These are phyloP conservation scores for Skeletonema marinoi DNA, from an alignment of 108 stramenopile species.

Conservation along the genomic window DNA sequence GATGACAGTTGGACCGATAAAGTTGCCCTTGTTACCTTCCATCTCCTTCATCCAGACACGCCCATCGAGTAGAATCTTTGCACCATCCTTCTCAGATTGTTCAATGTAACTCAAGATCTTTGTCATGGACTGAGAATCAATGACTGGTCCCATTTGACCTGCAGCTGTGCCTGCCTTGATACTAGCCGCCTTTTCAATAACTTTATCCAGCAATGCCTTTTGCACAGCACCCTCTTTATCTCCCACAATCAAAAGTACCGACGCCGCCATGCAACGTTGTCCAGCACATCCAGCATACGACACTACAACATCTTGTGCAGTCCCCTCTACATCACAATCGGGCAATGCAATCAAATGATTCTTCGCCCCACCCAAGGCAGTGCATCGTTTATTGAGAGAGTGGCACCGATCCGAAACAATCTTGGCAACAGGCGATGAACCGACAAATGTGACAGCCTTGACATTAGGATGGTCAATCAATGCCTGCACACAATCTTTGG, in stretches of 20 bases:
- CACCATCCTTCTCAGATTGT: slow-evolving; percentile 77
- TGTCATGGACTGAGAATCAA: slow-evolving; percentile 73
- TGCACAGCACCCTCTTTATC: slow-evolving; percentile 44
- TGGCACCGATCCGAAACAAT: slow-evolving; percentile 78
- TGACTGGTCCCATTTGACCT: slow-evolving; percentile 93
- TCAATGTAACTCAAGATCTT: slow-evolving; percentile 88
- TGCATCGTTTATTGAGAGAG: slow-evolving; percentile 84
- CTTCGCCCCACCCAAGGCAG: slow-evolving; percentile 95
- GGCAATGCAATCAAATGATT: slow-evolving; percentile 95
- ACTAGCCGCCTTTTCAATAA: slow-evolving; percentile 73
- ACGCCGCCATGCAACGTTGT: slow-evolving; percentile 95
- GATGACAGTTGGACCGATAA: slow-evolving; percentile 94
- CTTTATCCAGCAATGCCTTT: slow-evolving; percentile 55
- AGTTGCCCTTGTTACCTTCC: slow-evolving; percentile 50
- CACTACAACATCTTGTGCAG: slow-evolving; percentile 90
- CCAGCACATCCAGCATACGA: slow-evolving; percentile 91
- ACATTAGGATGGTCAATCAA: slow-evolving; percentile 74
- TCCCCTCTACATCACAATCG: slow-evolving; percentile 86
- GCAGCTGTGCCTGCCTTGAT: slow-evolving; percentile 80
- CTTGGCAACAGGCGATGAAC: slow-evolving; percentile 87
- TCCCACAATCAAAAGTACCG: slow-evolving; percentile 88
- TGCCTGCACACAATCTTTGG: slow-evolving; percentile 61
- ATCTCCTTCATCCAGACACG: slow-evolving; percentile 70
- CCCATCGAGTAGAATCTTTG: slow-evolving; percentile 90
- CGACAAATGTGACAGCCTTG: slow-evolving; percentile 93